phyloP scores from a whole-genome alignment of 129 eudicot species.

The Cynara cardunculus region DNA sequence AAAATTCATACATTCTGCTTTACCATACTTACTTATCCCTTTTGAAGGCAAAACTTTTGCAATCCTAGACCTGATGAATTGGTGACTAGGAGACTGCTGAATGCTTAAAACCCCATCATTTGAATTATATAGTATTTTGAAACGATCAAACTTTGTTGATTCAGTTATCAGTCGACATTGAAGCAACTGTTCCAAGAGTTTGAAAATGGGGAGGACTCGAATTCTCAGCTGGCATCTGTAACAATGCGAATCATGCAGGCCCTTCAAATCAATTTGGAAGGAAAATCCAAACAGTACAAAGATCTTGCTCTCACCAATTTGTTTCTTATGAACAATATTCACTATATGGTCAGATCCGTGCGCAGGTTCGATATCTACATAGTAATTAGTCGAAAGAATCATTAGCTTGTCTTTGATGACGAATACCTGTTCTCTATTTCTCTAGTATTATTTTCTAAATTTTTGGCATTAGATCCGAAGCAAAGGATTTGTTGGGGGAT shows the following conservation, averaged over 20 bases:
- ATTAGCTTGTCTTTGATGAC: not conserved
- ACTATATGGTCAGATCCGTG: slow-evolving; percentile 98
- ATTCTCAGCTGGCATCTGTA: slow-evolving; percentile 84
- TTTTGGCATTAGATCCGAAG: slow-evolving; percentile 67
- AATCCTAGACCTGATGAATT: no score
- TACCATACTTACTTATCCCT: no score
- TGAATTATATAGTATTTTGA: not conserved
- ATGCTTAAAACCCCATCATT: not conserved
- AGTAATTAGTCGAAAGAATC: not conserved
- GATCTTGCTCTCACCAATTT: slow-evolving; percentile 79
- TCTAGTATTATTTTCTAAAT: not conserved
- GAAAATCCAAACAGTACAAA: slow-evolving; percentile 92
- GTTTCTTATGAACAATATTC: slow-evolving; percentile 96
- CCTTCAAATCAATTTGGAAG: slow-evolving; percentile 91
- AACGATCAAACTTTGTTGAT: slow-evolving; percentile 1
- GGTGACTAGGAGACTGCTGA: no score
- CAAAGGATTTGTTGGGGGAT: slow-evolving; percentile 92
- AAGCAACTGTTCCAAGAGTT: slow-evolving; percentile 97
- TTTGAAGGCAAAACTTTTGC: no score
- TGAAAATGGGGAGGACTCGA: slow-evolving; percentile 67
- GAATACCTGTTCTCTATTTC: not conserved
- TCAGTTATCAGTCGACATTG: slow-evolving; percentile 88
- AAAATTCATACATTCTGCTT: no score
- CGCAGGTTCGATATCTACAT: slow-evolving; percentile 62
- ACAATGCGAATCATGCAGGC: slow-evolving; percentile 99